These are phyloP conservation scores for Diophrys sp. DNA, from an alignment of 73 alveolate genomes.

Conservation along the genomic window DNA sequence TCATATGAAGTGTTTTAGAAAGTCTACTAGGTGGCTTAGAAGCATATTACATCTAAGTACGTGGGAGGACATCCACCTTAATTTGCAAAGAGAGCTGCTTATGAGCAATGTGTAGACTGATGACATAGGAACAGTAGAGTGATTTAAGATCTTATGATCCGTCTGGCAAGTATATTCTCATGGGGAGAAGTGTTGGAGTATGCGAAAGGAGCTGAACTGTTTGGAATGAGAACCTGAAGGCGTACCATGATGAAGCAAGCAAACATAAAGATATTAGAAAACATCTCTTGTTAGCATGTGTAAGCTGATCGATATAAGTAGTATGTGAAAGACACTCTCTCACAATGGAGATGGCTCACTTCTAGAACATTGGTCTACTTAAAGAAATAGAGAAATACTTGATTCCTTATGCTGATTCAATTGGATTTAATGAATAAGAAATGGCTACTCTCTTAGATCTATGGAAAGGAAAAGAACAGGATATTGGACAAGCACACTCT, in stretches of 20 bases:
- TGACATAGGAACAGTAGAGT: not conserved
- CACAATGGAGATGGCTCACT: conserved; percentile 56
- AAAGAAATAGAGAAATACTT: conserved; percentile 26
- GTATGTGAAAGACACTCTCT: not conserved
- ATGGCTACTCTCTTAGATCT: conserved; percentile 11
- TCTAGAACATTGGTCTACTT: conserved; percentile 13
- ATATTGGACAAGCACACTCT: conserved; percentile 8
- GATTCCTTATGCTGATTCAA: conserved; percentile 48
- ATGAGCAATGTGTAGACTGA: conserved; percentile 17
- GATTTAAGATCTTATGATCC: conserved; percentile 12
- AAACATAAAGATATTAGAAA: not conserved
- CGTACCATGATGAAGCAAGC: conserved; percentile 41
- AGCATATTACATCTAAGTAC: not conserved
- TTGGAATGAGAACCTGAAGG: conserved; percentile 35
- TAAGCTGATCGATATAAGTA: conserved; percentile 54
- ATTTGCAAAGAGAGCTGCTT: conserved; percentile 11
- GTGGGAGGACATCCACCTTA: conserved; percentile 26
- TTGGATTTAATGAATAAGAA: conserved; percentile 65
- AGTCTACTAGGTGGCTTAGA: not conserved
- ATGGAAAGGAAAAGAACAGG: conserved; percentile 15
- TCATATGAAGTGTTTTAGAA: not conserved
- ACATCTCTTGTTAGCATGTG: conserved; percentile 32
- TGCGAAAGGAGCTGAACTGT: conserved; percentile 35
- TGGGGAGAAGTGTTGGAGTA: conserved; percentile 20
- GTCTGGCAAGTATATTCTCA: not conserved